Base-by-base conservation (phyloP, 257 asterid genomes). In the Solanum corneliomulleri region DNA sequence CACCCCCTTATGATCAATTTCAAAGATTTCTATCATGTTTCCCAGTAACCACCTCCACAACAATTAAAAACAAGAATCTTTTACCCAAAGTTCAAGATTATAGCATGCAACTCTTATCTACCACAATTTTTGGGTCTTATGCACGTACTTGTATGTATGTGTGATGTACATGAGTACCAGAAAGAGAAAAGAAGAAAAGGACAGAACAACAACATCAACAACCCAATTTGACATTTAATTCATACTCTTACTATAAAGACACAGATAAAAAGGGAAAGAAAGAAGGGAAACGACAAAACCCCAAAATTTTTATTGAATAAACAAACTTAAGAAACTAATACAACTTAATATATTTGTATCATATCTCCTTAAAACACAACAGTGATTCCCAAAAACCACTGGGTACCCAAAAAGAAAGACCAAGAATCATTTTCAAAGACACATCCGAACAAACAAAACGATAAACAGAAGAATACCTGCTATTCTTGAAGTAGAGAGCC, bases 401-500 rank as follows among this genome's bases (percentile, higher is more conserved):
- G 21, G 35, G 58, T 75, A 41, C 58, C 82, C 58, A 74, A 11
- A 23, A 39, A 20, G 41, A 74, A 37, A 23, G 27, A 11, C 52
- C 31, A n/a, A 23, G 33, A n/a, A 42, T 42, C 58, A 29, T 45
- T 77, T n/a, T 42, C 35, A 25, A 44, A 42, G 44, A 11, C 52
- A 35, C 14, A 68, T 78, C 31, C 60, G 7, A 42, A 27, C 37
- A 62, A 33, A 69, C 39, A 76, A 25, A 18, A 70, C 2, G 14
- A 12, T 27, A 25, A 62, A 58, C 2, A 16, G 56, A 9, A 60
- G 10, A 44, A 44, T 45, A 95, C 97, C 97, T 95, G 98, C 35
- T 93, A 90, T 86, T 94, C 93, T 21, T 88, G 88, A 66, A 93
- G 96, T 41, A 95, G 96, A 77, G 96, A 91, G 78, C 91, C 92